Evolutionary conservation across 2,329 filamentous ascomycete species (phyloP).

Genomic region (Chlorencoelia australis): DNA sequence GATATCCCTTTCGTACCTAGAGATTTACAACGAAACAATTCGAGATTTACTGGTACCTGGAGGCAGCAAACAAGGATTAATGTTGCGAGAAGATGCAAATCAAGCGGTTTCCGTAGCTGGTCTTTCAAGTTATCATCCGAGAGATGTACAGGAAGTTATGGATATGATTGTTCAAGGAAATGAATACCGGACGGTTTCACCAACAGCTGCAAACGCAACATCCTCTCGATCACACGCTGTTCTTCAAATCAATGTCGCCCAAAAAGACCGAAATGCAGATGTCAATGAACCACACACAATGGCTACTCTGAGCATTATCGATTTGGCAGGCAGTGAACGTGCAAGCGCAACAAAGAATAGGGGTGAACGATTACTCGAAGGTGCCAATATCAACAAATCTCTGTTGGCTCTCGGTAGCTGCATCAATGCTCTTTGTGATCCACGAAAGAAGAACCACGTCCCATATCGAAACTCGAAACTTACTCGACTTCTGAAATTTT

Average conservation of each 20-base stretch:
- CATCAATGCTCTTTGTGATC: constrained; percentile 95
- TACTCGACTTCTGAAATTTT: constrained; percentile 91
- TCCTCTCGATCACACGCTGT: constrained; percentile 96
- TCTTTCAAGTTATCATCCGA: constrained; percentile 81
- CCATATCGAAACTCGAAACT: constrained; percentile 98
- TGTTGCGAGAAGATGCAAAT: constrained; percentile 90
- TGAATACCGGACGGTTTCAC: constrained; percentile 88
- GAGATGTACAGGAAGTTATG: constrained; percentile 94
- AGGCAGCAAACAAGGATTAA: constrained; percentile 68
- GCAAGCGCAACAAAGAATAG: constrained; percentile 95
- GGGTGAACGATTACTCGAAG: constrained; percentile 81
- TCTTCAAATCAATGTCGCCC: constrained; percentile 89
- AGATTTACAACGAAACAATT: constrained; percentile 99
- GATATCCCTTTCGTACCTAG: constrained; percentile 85
- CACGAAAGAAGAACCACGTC: constrained; percentile 83
- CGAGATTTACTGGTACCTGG: constrained; percentile 84
- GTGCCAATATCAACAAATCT: constrained; percentile 99
- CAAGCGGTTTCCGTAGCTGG: constrained; percentile 86
- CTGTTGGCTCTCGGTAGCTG: constrained; percentile 88
- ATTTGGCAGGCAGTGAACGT: constrained; percentile 89
- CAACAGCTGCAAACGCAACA: constrained; percentile 93
- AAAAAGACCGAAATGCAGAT: constrained; percentile 86
- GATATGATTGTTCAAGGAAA: constrained; percentile 97
- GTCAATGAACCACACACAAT: constrained; percentile 95
- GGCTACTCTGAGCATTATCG: constrained; percentile 96